Evolutionary conservation across 305 asterid species (phyloP), one percentile per base, ranked within the genome.

Genomic region (Ruellia speciosa): DNA sequence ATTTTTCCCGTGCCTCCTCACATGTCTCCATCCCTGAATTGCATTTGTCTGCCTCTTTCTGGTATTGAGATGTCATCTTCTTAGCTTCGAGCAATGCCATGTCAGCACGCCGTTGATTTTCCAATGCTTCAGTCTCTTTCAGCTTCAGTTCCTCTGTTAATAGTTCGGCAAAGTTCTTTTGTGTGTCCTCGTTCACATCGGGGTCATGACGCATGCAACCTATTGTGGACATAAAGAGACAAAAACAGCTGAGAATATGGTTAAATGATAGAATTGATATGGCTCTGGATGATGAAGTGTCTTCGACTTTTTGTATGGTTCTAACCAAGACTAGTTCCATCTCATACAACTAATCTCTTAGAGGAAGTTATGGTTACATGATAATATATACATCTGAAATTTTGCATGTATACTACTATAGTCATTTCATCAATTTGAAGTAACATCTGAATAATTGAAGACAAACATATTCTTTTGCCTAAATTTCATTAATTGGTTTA

Each of bases 1-100:
- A 79, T 49, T 89, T 89, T 70, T 86, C 97, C 58, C 96, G 77
- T 24, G 97, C 97, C 79, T 81, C 89, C 75, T 87, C 97, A 63
- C 97, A 90, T 5, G 97, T 90, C 65, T 87, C 96, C 97, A 90
- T 90, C 58, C 97, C 97, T 7, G 90, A 84, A 69, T 90, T 90
- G 76, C 97, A 90, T 75, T 89, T 89, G 75, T 86, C 95, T 19
- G 97, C 97, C 70, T 90, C 97, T 82, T 90, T 90, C 76, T 87
- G 95, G 76, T 79, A 90, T 68, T 85, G 96, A 47, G 97, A 90
- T 7, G 96, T 85, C 84, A 85, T 63, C 72, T 87, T 90, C 75
- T 90, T 90, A 1, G 97, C 95, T 70, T 90, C 97, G 2, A 90
- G 95, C 47, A 90, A 79, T 57, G 87, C 87, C 79, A 77, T 87